Evolutionary conservation across 495 filamentous ascomycete species (phyloP), one percentile per base, ranked within the genome.

Genomic region (Penicillium dipodomyicola): DNA sequence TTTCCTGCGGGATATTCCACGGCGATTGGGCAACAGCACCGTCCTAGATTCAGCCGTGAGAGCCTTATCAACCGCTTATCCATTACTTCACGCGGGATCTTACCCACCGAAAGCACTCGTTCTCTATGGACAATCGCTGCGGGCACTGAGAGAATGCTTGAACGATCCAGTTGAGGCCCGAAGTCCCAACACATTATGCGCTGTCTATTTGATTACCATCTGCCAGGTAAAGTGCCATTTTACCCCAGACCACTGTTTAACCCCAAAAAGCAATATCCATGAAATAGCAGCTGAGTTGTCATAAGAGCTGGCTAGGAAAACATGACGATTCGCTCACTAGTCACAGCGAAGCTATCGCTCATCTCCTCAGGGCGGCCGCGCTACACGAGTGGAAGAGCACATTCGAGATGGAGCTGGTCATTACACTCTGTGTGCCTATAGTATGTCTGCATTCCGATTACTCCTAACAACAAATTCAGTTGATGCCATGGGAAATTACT

Each of bases 191-290:
- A 77, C 73, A 7, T 58, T 79, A 22, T 72, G 70, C 58, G 72
- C 74, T 14, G 65, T 78, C 19, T 76, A 75, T 48, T 33, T 78
- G 12, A 63, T 76, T 27, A 65, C 72, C 45, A 69, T 79, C 22
- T 73, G 67, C 47, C 74, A 79, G 67, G 75, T 78, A 52, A 44
- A 55, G 30, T 37, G 19, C 12, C 1, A 39, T 2, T 10, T 1
- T 29, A 3, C 22, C 4, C 4, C 42, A 3, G 50, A 17, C 6
- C 7, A 3, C 7, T 41, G 10, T 9, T 45, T 15, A 2, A 32
- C 5, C 14, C 11, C 5, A 2, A 7, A 25, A 7, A 25, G 12
- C 25, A 1, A 44, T 27, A 25, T 5, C 11, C 1, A 15, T 14
- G n/a, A 2, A 14, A 19, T 19, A 40, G 2, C 30, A 33, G 53